Percentiles rank a stretch among this genome's conserved stretches.
phyloP scores from a whole-genome alignment of 306 rosid species.

The Geum urbanum region DNA sequence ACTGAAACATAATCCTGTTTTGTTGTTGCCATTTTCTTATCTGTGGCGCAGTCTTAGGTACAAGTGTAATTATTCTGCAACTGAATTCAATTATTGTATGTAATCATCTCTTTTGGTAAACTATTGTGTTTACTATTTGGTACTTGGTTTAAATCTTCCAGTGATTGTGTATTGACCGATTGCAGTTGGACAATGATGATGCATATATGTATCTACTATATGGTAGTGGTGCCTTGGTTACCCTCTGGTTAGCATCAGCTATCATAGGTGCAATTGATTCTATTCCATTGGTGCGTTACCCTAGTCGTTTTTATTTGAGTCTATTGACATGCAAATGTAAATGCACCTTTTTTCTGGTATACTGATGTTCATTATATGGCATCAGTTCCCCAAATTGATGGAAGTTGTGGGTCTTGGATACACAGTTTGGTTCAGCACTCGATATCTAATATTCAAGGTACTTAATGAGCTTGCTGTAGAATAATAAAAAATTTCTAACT shows the following conservation, averaged over 20 bases:
- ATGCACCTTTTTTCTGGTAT: neutral
- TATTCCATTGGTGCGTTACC: constrained; percentile 66
- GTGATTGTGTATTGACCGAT: neutral
- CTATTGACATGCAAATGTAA: neutral
- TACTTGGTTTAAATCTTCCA: too few species aligned
- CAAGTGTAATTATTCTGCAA: too few species aligned
- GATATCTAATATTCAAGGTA: constrained; percentile 88
- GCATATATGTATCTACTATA: constrained; percentile 35
- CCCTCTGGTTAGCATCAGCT: constrained; percentile 69
- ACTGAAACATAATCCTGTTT: too few species aligned
- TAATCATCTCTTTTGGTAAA: neutral
- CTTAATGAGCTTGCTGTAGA: neutral
- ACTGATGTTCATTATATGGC: constrained; percentile 6
- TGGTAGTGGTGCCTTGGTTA: constrained; percentile 44
- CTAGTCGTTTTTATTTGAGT: neutral
- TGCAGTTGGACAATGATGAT: constrained; percentile 57
- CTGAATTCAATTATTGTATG: too few species aligned
- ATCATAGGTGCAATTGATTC: constrained; percentile 76
- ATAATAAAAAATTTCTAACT: too few species aligned
- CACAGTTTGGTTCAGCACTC: constrained; percentile 70
- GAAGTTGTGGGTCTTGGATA: constrained; percentile 84
- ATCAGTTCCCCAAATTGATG: constrained; percentile 80
- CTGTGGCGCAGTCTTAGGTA: too few species aligned
- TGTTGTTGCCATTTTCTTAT: too few species aligned
- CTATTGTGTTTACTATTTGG: too few species aligned